These are phyloP conservation scores for Aurantiochytrium sp. DNA, from an alignment of 108 stramenopile genomes.

Conservation along the genomic window DNA sequence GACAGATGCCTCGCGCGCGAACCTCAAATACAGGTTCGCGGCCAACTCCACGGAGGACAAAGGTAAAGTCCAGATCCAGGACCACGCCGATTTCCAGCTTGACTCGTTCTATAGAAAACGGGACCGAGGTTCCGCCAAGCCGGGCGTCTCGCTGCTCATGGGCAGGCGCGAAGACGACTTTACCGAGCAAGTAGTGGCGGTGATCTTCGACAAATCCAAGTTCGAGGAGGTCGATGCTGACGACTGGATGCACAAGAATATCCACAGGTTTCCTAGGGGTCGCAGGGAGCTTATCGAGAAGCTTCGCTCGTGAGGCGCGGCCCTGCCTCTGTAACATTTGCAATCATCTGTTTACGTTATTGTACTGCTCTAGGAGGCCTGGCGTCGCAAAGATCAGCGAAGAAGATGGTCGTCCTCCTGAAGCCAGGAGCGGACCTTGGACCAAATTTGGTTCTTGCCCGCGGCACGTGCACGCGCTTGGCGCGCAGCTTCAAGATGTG, in stretches of 20 bases:
- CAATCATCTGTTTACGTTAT: neutral
- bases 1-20: neutral
- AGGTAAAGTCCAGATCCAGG: neutral
- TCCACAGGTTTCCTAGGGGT: neutral
- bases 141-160: neutral
- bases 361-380: neutral
- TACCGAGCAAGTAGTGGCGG: conserved; percentile 14
- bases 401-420: neutral
- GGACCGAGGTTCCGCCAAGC: conserved; percentile 1
- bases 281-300: neutral
- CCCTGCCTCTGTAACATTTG: neutral
- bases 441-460: conserved; percentile 18
- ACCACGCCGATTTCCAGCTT: neutral
- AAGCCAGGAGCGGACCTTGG: neutral
- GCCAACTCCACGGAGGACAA: neutral
- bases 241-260: conserved; percentile 1
- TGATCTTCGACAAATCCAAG: neutral
- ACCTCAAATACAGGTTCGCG: neutral
- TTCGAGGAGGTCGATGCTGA: neutral
- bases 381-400: no score
- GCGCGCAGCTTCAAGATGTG: neutral
- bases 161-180: neutral
- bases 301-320: neutral
- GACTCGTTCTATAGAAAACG: conserved; percentile 10
- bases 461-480: neutral